Percentiles rank a stretch among this genome's conserved stretches.
Evolutionary conservation across 768 basidiomycete genomes (phyloP).

Genomic region (Agaricus blazei): DNA sequence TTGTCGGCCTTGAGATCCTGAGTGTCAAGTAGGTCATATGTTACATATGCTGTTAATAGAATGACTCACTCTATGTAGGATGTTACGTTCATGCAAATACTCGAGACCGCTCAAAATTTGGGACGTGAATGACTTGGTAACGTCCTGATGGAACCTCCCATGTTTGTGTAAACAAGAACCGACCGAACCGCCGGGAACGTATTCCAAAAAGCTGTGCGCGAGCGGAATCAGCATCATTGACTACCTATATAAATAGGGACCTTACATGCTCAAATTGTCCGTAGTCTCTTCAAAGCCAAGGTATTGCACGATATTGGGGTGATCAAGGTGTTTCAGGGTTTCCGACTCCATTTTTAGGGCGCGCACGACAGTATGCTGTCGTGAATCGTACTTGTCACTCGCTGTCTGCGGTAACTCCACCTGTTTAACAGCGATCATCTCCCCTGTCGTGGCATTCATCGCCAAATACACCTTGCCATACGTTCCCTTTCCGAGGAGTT

Average conservation of each 20-base stretch:
- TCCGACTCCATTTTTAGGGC: slow-evolving; percentile 95
- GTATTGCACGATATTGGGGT: slow-evolving; percentile 96
- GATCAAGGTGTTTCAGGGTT: slow-evolving; percentile 93
- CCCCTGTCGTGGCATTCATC: slow-evolving; percentile 91
- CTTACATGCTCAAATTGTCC: slow-evolving; percentile 87
- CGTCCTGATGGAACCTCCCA: slow-evolving; percentile 88
- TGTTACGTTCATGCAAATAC: slow-evolving; percentile 88
- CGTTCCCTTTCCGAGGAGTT: slow-evolving; percentile 94
- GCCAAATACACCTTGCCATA: slow-evolving; percentile 97
- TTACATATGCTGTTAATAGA: background rate
- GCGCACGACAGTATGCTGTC: slow-evolving; percentile 82
- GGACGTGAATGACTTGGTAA: slow-evolving; percentile 86
- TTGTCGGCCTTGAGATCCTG: slow-evolving; percentile 98
- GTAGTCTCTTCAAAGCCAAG: slow-evolving; percentile 92
- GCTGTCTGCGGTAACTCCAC: slow-evolving; percentile 91
- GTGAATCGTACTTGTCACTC: slow-evolving; percentile 85
- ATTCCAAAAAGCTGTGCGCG: slow-evolving; percentile 83
- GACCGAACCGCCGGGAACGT: slow-evolving; percentile 96
- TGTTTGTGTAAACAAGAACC: slow-evolving; percentile 87
- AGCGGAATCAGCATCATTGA: background rate
- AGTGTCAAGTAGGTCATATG: slow-evolving; percentile 3
- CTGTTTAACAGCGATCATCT: slow-evolving; percentile 99
- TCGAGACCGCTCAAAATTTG: slow-evolving; percentile 91
- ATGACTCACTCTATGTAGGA: slow-evolving; percentile 78
- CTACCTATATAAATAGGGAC: background rate